Evolutionary conservation across 2,329 filamentous ascomycete species (phyloP).

Genomic region (Ophiostoma australiae): DNA sequence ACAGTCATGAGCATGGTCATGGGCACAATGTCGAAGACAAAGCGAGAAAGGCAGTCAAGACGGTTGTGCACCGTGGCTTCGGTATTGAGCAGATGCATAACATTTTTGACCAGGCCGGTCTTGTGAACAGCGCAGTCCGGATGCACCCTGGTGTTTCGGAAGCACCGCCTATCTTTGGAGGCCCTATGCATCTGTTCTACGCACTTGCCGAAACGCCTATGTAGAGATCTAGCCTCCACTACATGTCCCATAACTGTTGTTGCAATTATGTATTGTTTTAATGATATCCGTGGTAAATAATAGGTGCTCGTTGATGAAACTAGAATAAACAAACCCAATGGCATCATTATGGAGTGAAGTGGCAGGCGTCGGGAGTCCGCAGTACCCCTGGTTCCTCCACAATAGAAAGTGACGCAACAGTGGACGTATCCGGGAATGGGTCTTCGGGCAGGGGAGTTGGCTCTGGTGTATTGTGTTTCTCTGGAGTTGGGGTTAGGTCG

Average conservation of each 20-base stretch:
- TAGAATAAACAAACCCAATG: neutral
- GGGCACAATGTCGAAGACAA: neutral
- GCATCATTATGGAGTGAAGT: neutral
- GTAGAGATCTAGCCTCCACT: neutral
- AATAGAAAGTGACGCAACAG: neutral
- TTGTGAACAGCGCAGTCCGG: slow-evolving; percentile 17
- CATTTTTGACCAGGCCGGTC: slow-evolving; percentile 23
- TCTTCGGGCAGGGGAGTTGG: neutral
- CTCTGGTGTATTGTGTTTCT: neutral
- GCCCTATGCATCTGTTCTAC: slow-evolving; percentile 21
- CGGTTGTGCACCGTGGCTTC: slow-evolving; percentile 23
- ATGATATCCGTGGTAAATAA: neutral
- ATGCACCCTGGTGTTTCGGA: neutral
- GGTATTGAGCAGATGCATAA: slow-evolving; percentile 23
- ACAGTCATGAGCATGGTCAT: slow-evolving; percentile 9
- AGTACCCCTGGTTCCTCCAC: neutral
- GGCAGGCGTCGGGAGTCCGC: neutral
- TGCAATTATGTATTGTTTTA: neutral
- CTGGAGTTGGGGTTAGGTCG: neutral
- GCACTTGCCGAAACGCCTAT: slow-evolving; percentile 15
- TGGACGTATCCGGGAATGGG: neutral
- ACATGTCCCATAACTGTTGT: neutral
- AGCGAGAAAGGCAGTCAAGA: slow-evolving; percentile 6
- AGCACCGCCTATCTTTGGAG: slow-evolving; percentile 4
- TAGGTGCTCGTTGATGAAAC: neutral